Conservation (phyloP, 768 basidiomycete species). For the Termitomyces titanicus region DNA sequence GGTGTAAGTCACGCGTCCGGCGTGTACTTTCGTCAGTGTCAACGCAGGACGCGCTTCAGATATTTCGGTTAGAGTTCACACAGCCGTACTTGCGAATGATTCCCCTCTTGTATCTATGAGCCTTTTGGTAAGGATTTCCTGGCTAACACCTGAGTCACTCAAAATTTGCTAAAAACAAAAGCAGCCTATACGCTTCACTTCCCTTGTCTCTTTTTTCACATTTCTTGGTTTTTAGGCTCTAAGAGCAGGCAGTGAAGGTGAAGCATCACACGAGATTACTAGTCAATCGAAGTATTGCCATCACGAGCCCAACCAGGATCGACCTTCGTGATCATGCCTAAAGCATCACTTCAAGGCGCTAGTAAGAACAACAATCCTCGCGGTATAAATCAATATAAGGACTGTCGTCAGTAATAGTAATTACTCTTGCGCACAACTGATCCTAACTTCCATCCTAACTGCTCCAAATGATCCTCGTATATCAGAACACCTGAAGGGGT, state of each 20-base stretch:
- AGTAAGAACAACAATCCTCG: conserved; percentile 9
- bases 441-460: conserved; percentile 2
- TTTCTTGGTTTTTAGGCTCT: not conserved
- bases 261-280: too few species aligned
- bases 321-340: not conserved
- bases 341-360: not conserved
- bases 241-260: too few species aligned
- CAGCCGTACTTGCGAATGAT: too few species aligned
- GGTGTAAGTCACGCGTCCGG: too few species aligned
- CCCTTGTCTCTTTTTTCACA: not conserved
- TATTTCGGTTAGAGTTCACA: too few species aligned
- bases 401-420: conserved; percentile 5
- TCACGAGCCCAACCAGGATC: too few species aligned
- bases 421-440: not conserved
- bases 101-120: too few species aligned
- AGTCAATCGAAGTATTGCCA: too few species aligned
- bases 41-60: too few species aligned
- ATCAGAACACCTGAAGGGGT: conserved; percentile 4
- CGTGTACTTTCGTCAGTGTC: too few species aligned
- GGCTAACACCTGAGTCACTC: too few species aligned
- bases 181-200: not conserved
- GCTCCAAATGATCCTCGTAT: conserved; percentile 7
- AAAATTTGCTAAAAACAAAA: not conserved
- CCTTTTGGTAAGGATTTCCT: too few species aligned
- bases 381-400: conserved; percentile 10